Base-by-base conservation (phyloP, 202 grass and related monocot species). In the Schoenoplectus tabernaemontani region DNA sequence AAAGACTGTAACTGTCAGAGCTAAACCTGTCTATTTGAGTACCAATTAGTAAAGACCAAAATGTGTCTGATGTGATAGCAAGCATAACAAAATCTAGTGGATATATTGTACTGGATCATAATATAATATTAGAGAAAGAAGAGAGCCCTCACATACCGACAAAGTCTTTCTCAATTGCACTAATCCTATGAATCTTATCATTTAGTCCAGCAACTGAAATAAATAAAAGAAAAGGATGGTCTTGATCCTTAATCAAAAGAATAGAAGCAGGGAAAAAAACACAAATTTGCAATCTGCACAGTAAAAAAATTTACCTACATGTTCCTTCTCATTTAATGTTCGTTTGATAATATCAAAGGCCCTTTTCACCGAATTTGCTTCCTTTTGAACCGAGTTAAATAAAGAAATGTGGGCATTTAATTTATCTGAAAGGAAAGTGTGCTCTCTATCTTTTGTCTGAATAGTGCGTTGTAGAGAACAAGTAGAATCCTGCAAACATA, bases 161-260 rank as follows among this genome's bases (percentile, higher is more conserved):
- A 82, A 97, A 93, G 64, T 93, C 91, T 78, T 91, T 89, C 78
- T 93, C 93, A 42, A 97, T 78, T 50, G 83, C 64, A 85, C 78
- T 89, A 77, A 97, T 88, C 72, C 85, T 84, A 37, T 83, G 63
- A 41, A 97, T 82, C 68, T 93, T 97, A 50, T 85, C 70, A 86
- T 93, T 97, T 81, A 97, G 78, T 70, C 82, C 82, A 78, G 82
- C 37, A 75, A 90, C 87, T 91, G 93, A 80, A 88, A 84, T 56
- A 19, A 82, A 68, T 9, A 69, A 81, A 48, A 32, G 17, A 19
- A 13, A 39, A 85, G 62, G 8, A 53, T 33, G 24, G 22, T 51
- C 53, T 74, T 7, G 43, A 64, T 12, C 53, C 13, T 3, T 34
- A 51, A 48, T 46, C 44, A 58, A 84, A 66, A 78, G 41, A 50